phyloP scores from a whole-genome alignment of 768 basidiomycete genomes.

The Leccinum uliginosum region DNA sequence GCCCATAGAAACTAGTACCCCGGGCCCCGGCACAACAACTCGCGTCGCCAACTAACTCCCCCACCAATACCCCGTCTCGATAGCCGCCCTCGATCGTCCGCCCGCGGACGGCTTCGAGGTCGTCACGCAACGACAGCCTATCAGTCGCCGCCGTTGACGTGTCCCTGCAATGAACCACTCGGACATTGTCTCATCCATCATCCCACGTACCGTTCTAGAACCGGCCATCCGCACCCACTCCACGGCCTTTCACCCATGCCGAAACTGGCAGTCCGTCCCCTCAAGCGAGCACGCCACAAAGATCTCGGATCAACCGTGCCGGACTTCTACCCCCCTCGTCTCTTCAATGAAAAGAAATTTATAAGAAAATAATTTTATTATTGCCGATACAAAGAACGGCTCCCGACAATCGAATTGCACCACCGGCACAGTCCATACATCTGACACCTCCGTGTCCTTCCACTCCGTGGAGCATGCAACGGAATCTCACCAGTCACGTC shows the following conservation, averaged over 20 bases:
- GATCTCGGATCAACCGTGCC: background rate
- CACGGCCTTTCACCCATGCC: constrained; percentile 12
- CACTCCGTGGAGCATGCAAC: background rate
- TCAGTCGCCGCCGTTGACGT: constrained; percentile 1
- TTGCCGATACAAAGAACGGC: background rate
- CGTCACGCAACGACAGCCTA: constrained; percentile 15
- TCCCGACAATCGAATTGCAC: background rate
- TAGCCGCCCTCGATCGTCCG: constrained; percentile 17
- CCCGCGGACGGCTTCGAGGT: constrained; percentile 11
- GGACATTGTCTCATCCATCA: background rate
- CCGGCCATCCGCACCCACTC: background rate
- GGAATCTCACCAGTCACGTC: constrained; percentile 1
- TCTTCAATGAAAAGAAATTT: background rate
- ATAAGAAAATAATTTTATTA: background rate
- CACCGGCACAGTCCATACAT: background rate
- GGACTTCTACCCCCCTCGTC: background rate
- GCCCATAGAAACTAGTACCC: background rate
- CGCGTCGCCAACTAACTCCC: background rate
- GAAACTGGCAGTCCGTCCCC: constrained; percentile 3
- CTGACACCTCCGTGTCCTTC: background rate
- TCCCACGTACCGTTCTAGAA: background rate
- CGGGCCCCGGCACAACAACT: background rate
- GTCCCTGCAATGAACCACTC: constrained; percentile 1
- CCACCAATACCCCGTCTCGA: constrained; percentile 2
- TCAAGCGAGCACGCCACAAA: background rate